Percentiles rank a stretch among this genome's conserved stretches.
Evolutionary conservation across 2,329 filamentous ascomycete genomes (phyloP).

Genomic region (Canariomyces notabilis): DNA sequence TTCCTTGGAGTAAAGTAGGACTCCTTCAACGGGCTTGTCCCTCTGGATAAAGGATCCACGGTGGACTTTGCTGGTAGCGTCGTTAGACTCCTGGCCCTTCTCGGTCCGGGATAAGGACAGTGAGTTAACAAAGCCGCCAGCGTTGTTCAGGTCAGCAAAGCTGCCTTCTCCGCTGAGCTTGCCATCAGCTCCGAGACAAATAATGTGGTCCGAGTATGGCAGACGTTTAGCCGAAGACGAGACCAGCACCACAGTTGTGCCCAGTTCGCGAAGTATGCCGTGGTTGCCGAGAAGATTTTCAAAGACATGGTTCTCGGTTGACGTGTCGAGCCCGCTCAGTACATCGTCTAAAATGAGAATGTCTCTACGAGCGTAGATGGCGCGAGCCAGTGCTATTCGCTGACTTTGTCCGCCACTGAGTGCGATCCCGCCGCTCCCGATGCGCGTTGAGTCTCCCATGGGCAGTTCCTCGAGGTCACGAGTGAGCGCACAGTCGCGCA

Average conservation of each 20-base stretch:
- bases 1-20: constrained; percentile 4
- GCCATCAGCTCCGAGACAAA: constrained; percentile 30
- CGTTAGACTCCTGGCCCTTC: constrained; percentile 9
- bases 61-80: too few species aligned
- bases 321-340: constrained; percentile 41
- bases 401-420: constrained; percentile 31
- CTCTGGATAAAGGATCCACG: too few species aligned
- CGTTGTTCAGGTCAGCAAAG: constrained; percentile 20
- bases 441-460: constrained; percentile 23
- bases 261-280: constrained; percentile 37
- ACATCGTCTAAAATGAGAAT: constrained; percentile 44
- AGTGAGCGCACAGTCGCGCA: constrained; percentile 26
- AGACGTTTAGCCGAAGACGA: constrained; percentile 37
- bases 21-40: neutral
- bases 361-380: constrained; percentile 37
- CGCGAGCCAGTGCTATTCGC: constrained; percentile 39
- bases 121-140: constrained; percentile 22
- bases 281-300: constrained; percentile 35
- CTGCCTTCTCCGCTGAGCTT: constrained; percentile 32
- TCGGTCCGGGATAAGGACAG: constrained; percentile 19
- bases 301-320: constrained; percentile 40
- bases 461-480: constrained; percentile 26
- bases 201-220: constrained; percentile 36
- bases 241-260: constrained; percentile 39
- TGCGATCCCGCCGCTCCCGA: constrained; percentile 27